Evolutionary conservation across 495 filamentous ascomycete species (phyloP).

Genomic region (Daldinia vernicosa): DNA sequence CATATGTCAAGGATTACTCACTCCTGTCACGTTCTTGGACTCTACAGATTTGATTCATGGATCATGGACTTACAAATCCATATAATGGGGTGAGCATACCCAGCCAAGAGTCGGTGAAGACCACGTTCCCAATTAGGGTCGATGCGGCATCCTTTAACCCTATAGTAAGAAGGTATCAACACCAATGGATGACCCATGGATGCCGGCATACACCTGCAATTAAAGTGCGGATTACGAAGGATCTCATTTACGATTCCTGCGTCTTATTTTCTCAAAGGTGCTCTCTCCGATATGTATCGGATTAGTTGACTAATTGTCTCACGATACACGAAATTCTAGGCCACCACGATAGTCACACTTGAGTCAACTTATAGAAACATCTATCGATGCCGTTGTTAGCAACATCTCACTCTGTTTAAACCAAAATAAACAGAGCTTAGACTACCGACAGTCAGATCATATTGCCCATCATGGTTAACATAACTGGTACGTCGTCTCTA

Average conservation of each 20-base stretch:
- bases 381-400: background rate
- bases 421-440: background rate
- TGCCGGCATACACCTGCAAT: conserved; percentile 4
- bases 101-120: background rate
- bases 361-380: background rate
- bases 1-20: background rate
- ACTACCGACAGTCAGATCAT: background rate
- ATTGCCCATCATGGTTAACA: conserved; percentile 29
- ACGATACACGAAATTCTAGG: background rate
- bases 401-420: background rate
- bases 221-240: conserved; percentile 1
- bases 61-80: background rate
- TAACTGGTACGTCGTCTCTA: conserved; percentile 21
- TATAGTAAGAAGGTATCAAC: background rate
- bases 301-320: conserved; percentile 2
- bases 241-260: background rate
- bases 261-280: conserved; percentile 15
- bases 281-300: conserved; percentile 10
- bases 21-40: background rate
- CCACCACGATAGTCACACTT: conserved; percentile 7
- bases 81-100: background rate
- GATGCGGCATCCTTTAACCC: background rate
- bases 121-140: background rate
- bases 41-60: background rate
- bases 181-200: background rate